These are phyloP conservation scores for Ceratobasidium sp. DNA, from an alignment of 1,284 basidiomycete genomes.

Conservation along the genomic window DNA sequence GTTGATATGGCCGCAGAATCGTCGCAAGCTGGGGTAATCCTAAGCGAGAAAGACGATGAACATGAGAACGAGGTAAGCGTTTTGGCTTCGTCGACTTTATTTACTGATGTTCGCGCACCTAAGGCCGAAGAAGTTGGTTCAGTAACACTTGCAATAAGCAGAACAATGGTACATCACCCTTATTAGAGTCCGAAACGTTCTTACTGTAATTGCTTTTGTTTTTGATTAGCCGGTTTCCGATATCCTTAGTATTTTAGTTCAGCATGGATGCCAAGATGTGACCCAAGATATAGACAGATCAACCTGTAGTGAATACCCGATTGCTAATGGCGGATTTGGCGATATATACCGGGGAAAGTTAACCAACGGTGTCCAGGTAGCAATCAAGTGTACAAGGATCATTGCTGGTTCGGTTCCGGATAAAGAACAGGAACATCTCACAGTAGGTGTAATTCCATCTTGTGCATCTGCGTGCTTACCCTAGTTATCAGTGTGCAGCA, in stretches of 20 bases:
- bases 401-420: neutral
- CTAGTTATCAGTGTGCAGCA: neutral
- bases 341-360: conserved; percentile 1
- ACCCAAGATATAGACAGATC: neutral
- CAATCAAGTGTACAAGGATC: conserved; percentile 15
- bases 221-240: neutral
- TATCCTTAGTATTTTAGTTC: neutral
- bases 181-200: neutral
- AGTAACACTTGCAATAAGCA: neutral
- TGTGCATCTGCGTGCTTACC: neutral
- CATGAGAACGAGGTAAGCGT: neutral
- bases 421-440: neutral
- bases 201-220: neutral
- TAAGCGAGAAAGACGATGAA: neutral
- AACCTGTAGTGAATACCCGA: neutral
- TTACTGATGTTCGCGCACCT: neutral
- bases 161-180: neutral
- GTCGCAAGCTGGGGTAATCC: neutral
- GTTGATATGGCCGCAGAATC: neutral
- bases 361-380: neutral
- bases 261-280: conserved; percentile 9
- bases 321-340: neutral
- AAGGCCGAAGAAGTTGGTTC: neutral
- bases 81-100: neutral
- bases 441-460: neutral